These are phyloP conservation scores for Termitomyces sp. DNA, from an alignment of 768 basidiomycete species.

Conservation along the genomic window DNA sequence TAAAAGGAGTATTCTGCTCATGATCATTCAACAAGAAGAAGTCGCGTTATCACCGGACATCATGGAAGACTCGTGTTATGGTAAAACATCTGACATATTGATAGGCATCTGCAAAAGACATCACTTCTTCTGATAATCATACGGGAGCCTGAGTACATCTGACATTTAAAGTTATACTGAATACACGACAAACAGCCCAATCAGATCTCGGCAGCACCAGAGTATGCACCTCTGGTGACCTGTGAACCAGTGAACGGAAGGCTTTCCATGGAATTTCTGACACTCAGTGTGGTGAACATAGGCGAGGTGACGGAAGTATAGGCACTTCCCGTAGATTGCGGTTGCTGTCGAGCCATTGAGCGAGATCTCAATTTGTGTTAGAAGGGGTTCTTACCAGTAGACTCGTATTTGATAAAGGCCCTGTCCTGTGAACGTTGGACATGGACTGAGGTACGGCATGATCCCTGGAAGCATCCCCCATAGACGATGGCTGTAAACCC, in stretches of 20 bases:
- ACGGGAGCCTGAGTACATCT: background rate
- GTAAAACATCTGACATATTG: too few species aligned
- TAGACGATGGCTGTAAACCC: background rate
- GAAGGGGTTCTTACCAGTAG: background rate
- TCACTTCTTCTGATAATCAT: background rate
- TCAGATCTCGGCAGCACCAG: slow-evolving; percentile 28
- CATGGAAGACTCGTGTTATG: background rate
- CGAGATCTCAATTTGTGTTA: background rate
- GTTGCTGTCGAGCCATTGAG: background rate
- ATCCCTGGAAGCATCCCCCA: background rate
- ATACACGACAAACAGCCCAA: background rate
- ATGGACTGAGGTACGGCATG: slow-evolving; percentile 5
- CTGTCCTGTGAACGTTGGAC: slow-evolving; percentile 3
- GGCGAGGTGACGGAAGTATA: slow-evolving; percentile 22
- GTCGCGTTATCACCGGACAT: background rate
- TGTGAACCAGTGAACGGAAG: slow-evolving; percentile 14
- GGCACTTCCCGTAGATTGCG: slow-evolving; percentile 15
- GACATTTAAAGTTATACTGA: background rate
- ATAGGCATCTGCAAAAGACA: background rate
- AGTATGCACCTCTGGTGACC: slow-evolving; percentile 20
- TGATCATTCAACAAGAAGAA: background rate
- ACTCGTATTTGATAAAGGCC: background rate
- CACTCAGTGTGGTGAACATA: slow-evolving; percentile 21
- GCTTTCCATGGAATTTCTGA: slow-evolving; percentile 27
- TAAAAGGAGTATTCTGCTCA: background rate